Evolutionary conservation across 805 yeast species (phyloP), one percentile per base, ranked within the genome.

Genomic region (Maudiozyma pseudohumilis): DNA sequence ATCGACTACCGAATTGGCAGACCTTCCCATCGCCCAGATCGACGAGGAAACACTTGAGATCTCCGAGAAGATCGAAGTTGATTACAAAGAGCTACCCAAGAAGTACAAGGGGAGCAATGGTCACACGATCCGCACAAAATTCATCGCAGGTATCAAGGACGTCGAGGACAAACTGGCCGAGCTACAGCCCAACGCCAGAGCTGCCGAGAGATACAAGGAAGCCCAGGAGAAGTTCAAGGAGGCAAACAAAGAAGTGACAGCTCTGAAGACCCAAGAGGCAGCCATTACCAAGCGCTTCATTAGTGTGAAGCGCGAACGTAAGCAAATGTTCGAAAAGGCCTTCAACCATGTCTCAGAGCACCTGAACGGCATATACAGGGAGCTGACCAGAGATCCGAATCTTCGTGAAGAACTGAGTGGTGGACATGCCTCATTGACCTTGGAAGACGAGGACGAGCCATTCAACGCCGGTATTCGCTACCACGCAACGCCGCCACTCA

Each of bases 401-500:
- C 72, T 82, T 0, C 60, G 69, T 4, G 72, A 78, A 0, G 74
- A 84, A 23, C 80, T 94, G 2, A 66, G 81, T 21, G 96, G 96
- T 30, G 97, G 97, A 1, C 78, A 92, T n/a, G 97, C 97, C 0
- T 80, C 84, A 44, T 65, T 92, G 40, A 80, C 89, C 0, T 60
- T 87, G 26, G 95, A 86, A 48, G 88, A 86, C 49, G 92, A 80
- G 42, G 95, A 85, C 43, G 95, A 84, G 48, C 96, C 97, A 3
- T 92, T 79, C 50, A 59, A 72, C 23, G 74, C 77, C 0, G 98
- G 97, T 2, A 70, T 87, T 32, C 81, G 77, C 48, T 92, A 85
- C 50, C 92, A 86, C 57, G 96, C 95, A 0, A 87, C 87, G 81
- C 97, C 97, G 1, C 97, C 97, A 8, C 72, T 83, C 75, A 92